Evolutionary conservation across 768 basidiomycete genomes (phyloP), one percentile per base, ranked within the genome.

Genomic region (Suillus paluster): DNA sequence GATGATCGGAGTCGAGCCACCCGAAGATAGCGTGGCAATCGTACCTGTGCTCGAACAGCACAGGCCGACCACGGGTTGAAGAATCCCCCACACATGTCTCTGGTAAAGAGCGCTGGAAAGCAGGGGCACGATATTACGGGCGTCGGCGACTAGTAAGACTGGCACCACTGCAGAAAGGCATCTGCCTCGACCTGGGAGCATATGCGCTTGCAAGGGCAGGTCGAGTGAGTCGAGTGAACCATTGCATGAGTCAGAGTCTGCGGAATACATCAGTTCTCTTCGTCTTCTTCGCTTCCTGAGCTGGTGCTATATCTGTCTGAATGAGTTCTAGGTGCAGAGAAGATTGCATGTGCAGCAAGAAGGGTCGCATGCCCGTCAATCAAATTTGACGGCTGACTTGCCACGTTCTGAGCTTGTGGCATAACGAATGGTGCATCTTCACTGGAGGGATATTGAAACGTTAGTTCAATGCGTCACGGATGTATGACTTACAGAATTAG

Each of bases 131-230:
- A 62, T 50, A 30, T 62, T 59, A 17, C 8, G 27, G 30, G 9
- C 17, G 41, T 62, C 61, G 10, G 57, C 48, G 19, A 62, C 46
- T 25, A 59, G 42, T 38, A 62, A 39, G 25, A 63, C 39, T 25
- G 62, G 62, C 4, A 63, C 34, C 12, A 30, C 58, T 10, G 39
- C 62, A 2, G 12, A 52, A 59, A 39, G 5, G 3, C 50, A 36
- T 34, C 9, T 25, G 9, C 62, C 58, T 23, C 15, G 34, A 15
- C 50, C 59, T 4, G 19, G 12, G 8, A 60, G 23, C 17, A 62
- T 34, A n/a, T 63, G 50, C 3, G 58, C 62, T 17, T 59, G 39
- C 7, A 59, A 59, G 5, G 62, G 62, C 12, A 63, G 48, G 17
- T 59, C 41, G n/a, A 36, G 23, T 23, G 59, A 60, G 21, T 30